phyloP scores from a whole-genome alignment of 2,329 filamentous ascomycete genomes.

The Aspergillus latus region DNA sequence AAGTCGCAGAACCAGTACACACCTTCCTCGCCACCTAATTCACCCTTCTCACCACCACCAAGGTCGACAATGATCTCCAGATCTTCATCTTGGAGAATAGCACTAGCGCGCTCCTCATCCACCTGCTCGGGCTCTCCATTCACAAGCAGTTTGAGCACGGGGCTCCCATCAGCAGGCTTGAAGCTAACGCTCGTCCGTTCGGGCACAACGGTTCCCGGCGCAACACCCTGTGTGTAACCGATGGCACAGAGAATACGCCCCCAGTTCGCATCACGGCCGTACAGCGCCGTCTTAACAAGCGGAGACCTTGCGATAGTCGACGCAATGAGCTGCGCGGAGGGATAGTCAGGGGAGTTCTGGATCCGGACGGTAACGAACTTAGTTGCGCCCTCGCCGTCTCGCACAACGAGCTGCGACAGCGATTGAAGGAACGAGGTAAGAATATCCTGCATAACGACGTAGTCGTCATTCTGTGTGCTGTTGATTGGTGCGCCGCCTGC shows the following conservation, averaged over 20 bases:
- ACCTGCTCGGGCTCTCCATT: slow-evolving; percentile 62
- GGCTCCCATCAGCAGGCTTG: slow-evolving; percentile 58
- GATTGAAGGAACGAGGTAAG: slow-evolving; percentile 78
- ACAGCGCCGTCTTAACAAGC: slow-evolving; percentile 94
- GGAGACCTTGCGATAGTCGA: slow-evolving; percentile 87
- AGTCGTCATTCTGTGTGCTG: slow-evolving; percentile 58
- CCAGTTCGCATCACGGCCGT: slow-evolving; percentile 98
- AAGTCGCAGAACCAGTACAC: slow-evolving; percentile 68
- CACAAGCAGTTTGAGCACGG: slow-evolving; percentile 58
- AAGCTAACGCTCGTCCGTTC: slow-evolving; percentile 61
- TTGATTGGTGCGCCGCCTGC: slow-evolving; percentile 69
- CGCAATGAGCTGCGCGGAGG: slow-evolving; percentile 74
- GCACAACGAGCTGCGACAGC: slow-evolving; percentile 87
- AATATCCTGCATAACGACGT: slow-evolving; percentile 66
- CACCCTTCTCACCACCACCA: slow-evolving; percentile 50
- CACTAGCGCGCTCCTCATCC: slow-evolving; percentile 59
- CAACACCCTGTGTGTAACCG: slow-evolving; percentile 67
- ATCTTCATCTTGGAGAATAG: slow-evolving; percentile 62
- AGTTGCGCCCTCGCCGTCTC: slow-evolving; percentile 94
- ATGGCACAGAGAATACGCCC: slow-evolving; percentile 93
- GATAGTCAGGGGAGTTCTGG: slow-evolving; percentile 66
- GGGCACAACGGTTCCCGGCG: slow-evolving; percentile 50
- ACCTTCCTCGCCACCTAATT: slow-evolving; percentile 52
- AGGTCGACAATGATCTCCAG: slow-evolving; percentile 62
- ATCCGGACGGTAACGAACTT: slow-evolving; percentile 96